A percentile compares a stretch with the other conserved stretches of the same genome.
phyloP scores from a whole-genome alignment of 2,329 filamentous ascomycete species.

The Claviceps digitariae region DNA sequence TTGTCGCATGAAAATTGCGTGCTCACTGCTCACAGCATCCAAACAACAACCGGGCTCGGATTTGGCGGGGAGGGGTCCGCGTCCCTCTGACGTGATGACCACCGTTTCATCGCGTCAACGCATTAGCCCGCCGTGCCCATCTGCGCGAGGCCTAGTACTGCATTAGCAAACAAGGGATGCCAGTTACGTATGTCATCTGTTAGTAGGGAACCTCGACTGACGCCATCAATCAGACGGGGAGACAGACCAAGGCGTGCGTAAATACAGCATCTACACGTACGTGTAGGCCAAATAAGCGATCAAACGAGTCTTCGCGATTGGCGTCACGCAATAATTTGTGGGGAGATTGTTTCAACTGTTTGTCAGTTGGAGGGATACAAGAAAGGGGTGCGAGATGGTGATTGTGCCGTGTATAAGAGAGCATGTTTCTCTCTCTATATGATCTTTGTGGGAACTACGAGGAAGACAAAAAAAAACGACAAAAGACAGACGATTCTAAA shows the following conservation, averaged over 20 bases:
- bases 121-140: background rate
- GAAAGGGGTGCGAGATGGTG: background rate
- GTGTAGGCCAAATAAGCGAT: background rate
- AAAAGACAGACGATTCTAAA: too few relatives aligned
- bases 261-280: background rate
- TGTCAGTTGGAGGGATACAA: background rate
- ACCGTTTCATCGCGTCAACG: constrained; percentile 9
- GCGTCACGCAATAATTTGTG: constrained; percentile 1
- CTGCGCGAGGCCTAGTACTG: background rate
- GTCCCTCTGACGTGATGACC: constrained; percentile 11
- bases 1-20: constrained; percentile 3
- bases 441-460: background rate
- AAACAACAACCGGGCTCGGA: background rate
- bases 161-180: background rate
- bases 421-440: background rate
- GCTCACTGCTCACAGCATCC: background rate
- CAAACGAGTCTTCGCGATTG: background rate
- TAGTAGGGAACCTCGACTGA: background rate
- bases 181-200: background rate
- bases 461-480: too few relatives aligned
- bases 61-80: background rate
- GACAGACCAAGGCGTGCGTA: background rate
- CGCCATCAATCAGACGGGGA: background rate
- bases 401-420: background rate
- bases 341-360: background rate